Base-by-base conservation (phyloP, 1,284 basidiomycete genomes). In the Phlebopus sp. region DNA sequence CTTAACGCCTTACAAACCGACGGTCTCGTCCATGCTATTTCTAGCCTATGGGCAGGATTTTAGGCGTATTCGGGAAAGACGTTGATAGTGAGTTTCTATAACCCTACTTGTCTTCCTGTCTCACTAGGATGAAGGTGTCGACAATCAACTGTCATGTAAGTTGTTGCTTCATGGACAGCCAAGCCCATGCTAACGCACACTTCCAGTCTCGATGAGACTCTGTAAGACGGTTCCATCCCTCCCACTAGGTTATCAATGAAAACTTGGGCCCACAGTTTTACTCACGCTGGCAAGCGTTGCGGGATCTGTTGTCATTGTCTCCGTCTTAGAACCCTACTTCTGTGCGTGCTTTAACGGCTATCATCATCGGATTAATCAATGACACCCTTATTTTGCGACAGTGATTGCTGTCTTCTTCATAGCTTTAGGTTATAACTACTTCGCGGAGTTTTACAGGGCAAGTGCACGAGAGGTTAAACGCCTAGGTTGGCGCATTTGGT, bases 401-500 rank as follows among this genome's bases (percentile, higher is more conserved):
- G 78, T 86, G 43, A 74, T 81, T 32, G 78, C 75, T 0, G 78
- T 72, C 0, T 53, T 76, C 19, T 61, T 71, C 9, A 72, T 82
- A 23, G 62, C 68, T 1, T 53, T 77, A n/a, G 76, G 75, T 0
- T 85, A 83, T 56, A 68, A 64, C 55, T 77, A 82, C 62, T 73
- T 84, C 45, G 75, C 79, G 4, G 60, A 69, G 0, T 86, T 82
- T 66, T 89, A 89, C 60, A 71, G 81, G 10, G 75, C 81, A 1
- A 82, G 82, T 47, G 83, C 86, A 3, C 73, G 84, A 49, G 86
- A 89, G 63, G 68, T 89, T 54, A 89, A 88, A 66, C 77, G 86
- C 2, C 65, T 87, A 21, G 82, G 82, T 75, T 51, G 46, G 59
- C 56, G 30, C 7, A 11, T 25, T 39, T n/a, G 36, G 4, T n/a